Percentiles rank a stretch among this genome's conserved stretches.
Conservation (phyloP, 148 eudicot genomes). For the Chenopodium berlandieri region DNA sequence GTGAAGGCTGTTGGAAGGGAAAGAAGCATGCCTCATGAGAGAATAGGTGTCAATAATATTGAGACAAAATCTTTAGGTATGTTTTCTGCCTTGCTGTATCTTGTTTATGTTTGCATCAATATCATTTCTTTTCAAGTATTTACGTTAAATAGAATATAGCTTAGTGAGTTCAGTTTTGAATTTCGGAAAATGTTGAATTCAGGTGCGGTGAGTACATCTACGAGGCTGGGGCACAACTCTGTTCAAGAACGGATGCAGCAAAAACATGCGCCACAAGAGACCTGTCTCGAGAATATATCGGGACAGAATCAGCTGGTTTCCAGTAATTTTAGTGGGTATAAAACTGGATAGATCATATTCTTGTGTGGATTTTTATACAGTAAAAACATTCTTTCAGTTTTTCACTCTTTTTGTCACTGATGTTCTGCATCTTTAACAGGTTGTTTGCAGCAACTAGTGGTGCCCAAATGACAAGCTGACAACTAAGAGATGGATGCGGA, state of each 20-base stretch:
- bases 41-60: slow-evolving; percentile 17
- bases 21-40: slow-evolving; percentile 28
- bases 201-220: slow-evolving; percentile 5
- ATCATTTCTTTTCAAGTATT: background rate
- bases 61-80: slow-evolving; percentile 39
- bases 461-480: slow-evolving; percentile 21
- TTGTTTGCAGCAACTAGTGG: slow-evolving; percentile 16
- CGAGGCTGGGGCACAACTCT: slow-evolving; percentile 16
- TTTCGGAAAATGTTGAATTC: slow-evolving; percentile 10
- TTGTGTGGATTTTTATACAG: background rate
- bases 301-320: slow-evolving; percentile 14
- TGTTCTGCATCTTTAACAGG: slow-evolving; percentile 14
- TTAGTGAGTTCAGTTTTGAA: slow-evolving; percentile 2
- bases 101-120: background rate
- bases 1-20: slow-evolving; percentile 39
- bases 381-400: too few relatives aligned
- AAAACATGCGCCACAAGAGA: slow-evolving; percentile 20
- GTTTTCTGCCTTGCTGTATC: background rate
- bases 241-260: slow-evolving; percentile 13
- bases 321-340: slow-evolving; percentile 19
- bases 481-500: slow-evolving; percentile 19
- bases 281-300: slow-evolving; percentile 6
- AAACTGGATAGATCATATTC: background rate
- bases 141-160: background rate
- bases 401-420: background rate